A percentile compares a stretch with the other conserved stretches of the same genome.
Conservation (phyloP, 805 yeast species). For the Kodamaea restingae region DNA sequence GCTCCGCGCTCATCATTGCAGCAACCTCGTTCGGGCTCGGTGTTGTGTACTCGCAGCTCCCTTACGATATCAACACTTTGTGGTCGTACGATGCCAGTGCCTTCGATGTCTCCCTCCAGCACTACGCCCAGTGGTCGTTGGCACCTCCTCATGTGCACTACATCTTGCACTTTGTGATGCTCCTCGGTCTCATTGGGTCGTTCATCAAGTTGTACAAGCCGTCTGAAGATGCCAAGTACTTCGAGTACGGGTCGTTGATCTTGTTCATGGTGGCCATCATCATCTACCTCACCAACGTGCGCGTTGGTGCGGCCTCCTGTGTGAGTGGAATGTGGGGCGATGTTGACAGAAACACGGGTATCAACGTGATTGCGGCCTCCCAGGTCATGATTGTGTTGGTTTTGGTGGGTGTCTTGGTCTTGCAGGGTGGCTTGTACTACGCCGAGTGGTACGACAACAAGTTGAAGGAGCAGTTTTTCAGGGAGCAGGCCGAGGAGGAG, state of each 20-base stretch:
- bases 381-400: constrained; percentile 69
- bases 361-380: constrained; percentile 89
- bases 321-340: constrained; percentile 87
- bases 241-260: constrained; percentile 86
- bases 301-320: constrained; percentile 72
- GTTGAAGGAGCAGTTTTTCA: constrained; percentile 30
- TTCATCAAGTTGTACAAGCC: constrained; percentile 83
- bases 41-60: constrained; percentile 68
- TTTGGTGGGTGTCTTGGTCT: constrained; percentile 70
- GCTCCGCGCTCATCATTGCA: constrained; percentile 38
- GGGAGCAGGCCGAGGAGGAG: constrained; percentile 22
- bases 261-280: constrained; percentile 68
- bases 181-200: constrained; percentile 67
- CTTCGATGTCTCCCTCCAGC: constrained; percentile 59
- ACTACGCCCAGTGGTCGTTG: constrained; percentile 71
- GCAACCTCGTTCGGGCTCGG: constrained; percentile 80
- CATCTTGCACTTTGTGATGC: constrained; percentile 57
- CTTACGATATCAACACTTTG: constrained; percentile 74
- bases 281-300: constrained; percentile 80
- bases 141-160: constrained; percentile 58
- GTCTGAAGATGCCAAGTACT: constrained; percentile 74
- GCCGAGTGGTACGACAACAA: constrained; percentile 59
- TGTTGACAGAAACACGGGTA: constrained; percentile 78
- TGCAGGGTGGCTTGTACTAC: constrained; percentile 88
- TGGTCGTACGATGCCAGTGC: constrained; percentile 54